Percentiles rank a stretch among this genome's conserved stretches.
Conservation (phyloP, 495 filamentous ascomycete species). For the Lentithecium fluviatile region DNA sequence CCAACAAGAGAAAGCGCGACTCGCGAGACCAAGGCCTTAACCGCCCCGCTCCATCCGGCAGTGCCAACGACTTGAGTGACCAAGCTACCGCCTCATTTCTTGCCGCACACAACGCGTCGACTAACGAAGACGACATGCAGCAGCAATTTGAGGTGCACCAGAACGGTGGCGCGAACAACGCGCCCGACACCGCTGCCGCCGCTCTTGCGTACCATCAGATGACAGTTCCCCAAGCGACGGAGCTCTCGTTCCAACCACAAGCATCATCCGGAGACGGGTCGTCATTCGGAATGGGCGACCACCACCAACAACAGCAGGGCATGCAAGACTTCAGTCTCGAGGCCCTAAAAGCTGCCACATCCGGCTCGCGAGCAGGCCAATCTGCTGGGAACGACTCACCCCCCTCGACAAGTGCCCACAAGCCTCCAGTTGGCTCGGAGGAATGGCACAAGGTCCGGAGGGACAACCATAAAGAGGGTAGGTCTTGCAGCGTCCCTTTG, state of each 20-base stretch:
- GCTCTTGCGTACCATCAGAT: slow-evolving; percentile 68
- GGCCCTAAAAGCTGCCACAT: slow-evolving; percentile 33
- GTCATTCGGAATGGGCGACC: slow-evolving; percentile 42
- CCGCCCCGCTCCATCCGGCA: slow-evolving; percentile 34
- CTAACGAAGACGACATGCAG: slow-evolving; percentile 40
- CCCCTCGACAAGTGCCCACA: slow-evolving; percentile 48
- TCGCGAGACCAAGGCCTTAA: slow-evolving; percentile 34
- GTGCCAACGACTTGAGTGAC: slow-evolving; percentile 28
- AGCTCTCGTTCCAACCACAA: slow-evolving; percentile 60
- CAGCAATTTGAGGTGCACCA: slow-evolving; percentile 34
- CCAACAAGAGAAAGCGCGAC: slow-evolving; percentile 46
- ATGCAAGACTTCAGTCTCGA: slow-evolving; percentile 39
- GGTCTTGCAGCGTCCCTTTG: slow-evolving; percentile 20
- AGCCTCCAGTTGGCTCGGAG: slow-evolving; percentile 89
- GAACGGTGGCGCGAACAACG: slow-evolving; percentile 39
- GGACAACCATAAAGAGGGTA: slow-evolving; percentile 99
- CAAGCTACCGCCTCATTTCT: slow-evolving; percentile 33
- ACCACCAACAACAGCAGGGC: slow-evolving; percentile 28
- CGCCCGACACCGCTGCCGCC: slow-evolving; percentile 62
- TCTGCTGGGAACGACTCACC: slow-evolving; percentile 51
- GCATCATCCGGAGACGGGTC: slow-evolving; percentile 35
- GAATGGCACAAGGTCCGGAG: slow-evolving; percentile 98
- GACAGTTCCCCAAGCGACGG: slow-evolving; percentile 68
- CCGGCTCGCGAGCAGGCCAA: slow-evolving; percentile 32
- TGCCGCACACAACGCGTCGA: slow-evolving; percentile 32